These are phyloP conservation scores for Phytophthora constricta DNA, from an alignment of 352 stramenopile genomes.

Conservation along the genomic window DNA sequence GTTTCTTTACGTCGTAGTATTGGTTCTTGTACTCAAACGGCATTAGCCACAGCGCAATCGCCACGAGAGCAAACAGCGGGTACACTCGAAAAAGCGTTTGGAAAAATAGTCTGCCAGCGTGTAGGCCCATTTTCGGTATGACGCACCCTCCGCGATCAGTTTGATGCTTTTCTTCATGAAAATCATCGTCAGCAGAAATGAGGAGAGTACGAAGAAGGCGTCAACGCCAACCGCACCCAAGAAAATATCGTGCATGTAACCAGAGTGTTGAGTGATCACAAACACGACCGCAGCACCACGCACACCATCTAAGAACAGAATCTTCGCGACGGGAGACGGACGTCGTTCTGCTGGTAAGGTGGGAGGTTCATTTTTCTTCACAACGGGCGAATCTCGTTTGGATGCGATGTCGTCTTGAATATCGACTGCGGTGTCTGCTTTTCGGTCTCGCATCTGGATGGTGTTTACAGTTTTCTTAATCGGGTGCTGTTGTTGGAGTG, in stretches of 20 bases:
- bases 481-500: not conserved
- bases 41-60: not conserved
- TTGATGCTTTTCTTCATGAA: slow-evolving; percentile 6
- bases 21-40: slow-evolving; percentile 3
- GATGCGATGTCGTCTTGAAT: no score
- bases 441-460: not conserved
- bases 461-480: not conserved
- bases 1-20: not conserved
- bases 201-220: not conserved
- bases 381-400: no score
- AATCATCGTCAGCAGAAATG: not conserved
- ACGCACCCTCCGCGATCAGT: not conserved
- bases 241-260: slow-evolving; percentile 3
- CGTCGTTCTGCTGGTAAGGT: not conserved
- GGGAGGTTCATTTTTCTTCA: not conserved
- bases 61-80: not conserved
- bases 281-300: slow-evolving; percentile 13
- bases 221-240: not conserved
- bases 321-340: not conserved
- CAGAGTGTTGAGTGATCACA: not conserved
- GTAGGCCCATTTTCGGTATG: not conserved
- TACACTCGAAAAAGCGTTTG: not conserved
- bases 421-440: no score
- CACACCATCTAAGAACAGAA: slow-evolving; percentile 24
- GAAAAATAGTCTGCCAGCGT: not conserved